These are phyloP conservation scores for Aspergillus taichungensis DNA, from an alignment of 495 filamentous ascomycete species.

Conservation along the genomic window DNA sequence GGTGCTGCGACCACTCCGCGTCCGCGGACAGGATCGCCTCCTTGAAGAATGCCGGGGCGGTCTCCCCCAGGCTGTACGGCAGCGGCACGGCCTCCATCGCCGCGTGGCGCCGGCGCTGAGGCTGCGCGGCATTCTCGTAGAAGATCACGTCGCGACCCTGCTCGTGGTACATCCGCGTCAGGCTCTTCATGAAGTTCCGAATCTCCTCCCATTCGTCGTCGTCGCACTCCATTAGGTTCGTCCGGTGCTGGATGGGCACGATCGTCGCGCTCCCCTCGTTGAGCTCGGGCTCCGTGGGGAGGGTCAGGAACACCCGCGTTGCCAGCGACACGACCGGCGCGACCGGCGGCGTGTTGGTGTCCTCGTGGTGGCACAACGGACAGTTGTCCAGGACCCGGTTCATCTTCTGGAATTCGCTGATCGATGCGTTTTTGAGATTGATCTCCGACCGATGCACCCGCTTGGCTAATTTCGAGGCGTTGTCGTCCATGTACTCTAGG, in stretches of 20 bases:
- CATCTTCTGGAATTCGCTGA: slow-evolving; percentile 84
- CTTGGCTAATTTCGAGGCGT: slow-evolving; percentile 83
- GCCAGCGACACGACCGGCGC: slow-evolving; percentile 86
- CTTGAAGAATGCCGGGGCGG: slow-evolving; percentile 88
- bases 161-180: slow-evolving; percentile 86
- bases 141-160: slow-evolving; percentile 88
- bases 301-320: slow-evolving; percentile 78
- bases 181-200: slow-evolving; percentile 96
- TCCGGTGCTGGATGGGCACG: slow-evolving; percentile 79
- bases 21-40: slow-evolving; percentile 85
- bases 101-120: slow-evolving; percentile 71
- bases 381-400: slow-evolving; percentile 81
- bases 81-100: slow-evolving; percentile 80
- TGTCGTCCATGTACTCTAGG: slow-evolving; percentile 95
- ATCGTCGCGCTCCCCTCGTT: slow-evolving; percentile 76
- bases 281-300: slow-evolving; percentile 86
- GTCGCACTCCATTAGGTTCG: slow-evolving; percentile 91
- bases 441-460: slow-evolving; percentile 81
- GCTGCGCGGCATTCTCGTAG: slow-evolving; percentile 91
- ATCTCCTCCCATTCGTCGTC: slow-evolving; percentile 99
- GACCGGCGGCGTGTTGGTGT: slow-evolving; percentile 70
- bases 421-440: slow-evolving; percentile 80
- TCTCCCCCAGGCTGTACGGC: slow-evolving; percentile 78
- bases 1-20: slow-evolving; percentile 92
- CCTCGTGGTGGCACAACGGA: slow-evolving; percentile 88